These are phyloP conservation scores for Syzygium aromaticum DNA, from an alignment of 345 rosid species.

Conservation along the genomic window DNA sequence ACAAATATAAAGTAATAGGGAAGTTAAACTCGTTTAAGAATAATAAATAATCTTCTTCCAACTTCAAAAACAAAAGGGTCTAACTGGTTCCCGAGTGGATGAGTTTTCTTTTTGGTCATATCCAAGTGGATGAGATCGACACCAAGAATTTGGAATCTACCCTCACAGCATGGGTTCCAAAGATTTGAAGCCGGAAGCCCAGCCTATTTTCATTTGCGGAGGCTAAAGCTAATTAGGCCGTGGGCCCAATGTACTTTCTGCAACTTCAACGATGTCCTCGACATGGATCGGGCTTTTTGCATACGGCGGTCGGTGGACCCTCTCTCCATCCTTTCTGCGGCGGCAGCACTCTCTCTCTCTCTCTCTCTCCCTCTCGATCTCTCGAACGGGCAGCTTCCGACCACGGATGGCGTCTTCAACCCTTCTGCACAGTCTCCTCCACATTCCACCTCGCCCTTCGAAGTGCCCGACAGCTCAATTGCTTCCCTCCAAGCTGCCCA, in stretches of 20 bases:
- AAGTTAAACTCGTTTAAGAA: too few species aligned
- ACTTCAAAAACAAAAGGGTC: too few species aligned
- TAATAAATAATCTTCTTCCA: too few species aligned
- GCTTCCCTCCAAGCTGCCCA: not conserved
- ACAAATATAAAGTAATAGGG: too few species aligned
- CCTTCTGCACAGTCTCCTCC: not conserved
- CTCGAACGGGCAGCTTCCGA: not conserved
- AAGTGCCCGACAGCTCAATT: not conserved
- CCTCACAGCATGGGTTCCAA: too few species aligned
- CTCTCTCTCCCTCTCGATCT: not conserved
- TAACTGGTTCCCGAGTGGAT: too few species aligned
- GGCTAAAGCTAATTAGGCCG: not conserved
- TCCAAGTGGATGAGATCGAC: too few species aligned
- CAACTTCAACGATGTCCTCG: not conserved
- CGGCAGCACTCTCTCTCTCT: not conserved
- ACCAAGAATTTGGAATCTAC: too few species aligned
- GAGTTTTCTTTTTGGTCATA: too few species aligned
- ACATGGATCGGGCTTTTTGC: not conserved
- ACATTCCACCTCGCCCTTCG: not conserved
- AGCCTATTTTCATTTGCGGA: not conserved
- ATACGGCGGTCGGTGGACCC: not conserved
- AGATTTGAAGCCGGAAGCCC: too few species aligned
- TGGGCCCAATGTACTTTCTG: not conserved
- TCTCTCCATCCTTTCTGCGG: not conserved
- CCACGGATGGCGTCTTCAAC: not conserved